Base-by-base conservation (phyloP, 2,329 filamentous ascomycete species). In the Paracamarosporium sp. region DNA sequence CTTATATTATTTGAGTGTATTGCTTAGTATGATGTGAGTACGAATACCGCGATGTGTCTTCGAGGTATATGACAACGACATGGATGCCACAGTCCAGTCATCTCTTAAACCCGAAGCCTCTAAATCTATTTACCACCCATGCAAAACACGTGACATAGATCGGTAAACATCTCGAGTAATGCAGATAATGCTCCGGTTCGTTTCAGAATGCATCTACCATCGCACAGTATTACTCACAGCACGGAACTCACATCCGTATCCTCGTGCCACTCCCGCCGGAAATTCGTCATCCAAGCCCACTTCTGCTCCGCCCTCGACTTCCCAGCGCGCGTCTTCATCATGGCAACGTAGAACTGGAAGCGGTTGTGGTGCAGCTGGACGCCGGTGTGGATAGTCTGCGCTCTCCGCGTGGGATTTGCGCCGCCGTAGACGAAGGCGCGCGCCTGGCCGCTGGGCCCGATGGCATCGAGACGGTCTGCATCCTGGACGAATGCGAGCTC, bases 401-500 rank as follows among this genome's bases (percentile, higher is more conserved):
- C 24, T 81, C 79, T 4, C 72, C 70, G 31, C 75, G 76, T 74
- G 84, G 86, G 11, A 88, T 89, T 45, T 13, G 56, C 50, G 0
- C 89, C 91, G 0, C 89, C 86, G 73, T 87, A 96, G 0, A 88
- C 87, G 72, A 93, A 93, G 43, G 85, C 85, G 45, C 93, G 81
- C 3, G 86, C 92, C 60, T 96, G 88, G 1, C 93, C 93, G 33
- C 96, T 85, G 0, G 90, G 90, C 1, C 93, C 93, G 31, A 97
- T 86, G 3, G 91, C 90, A 77, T 97, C 93, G 20, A 97, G 80
- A 12, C 93, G 84, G 78, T 97, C 93, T 2, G 93, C 92, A 77
- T 97, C 93, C 78, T 97, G 93, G 24, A 97, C 92, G 43, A 96
- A 85, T 0, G 86, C 91, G 35, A 94, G 80, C 74, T 94, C 91